Conservation (phyloP, 306 rosid species). For the Morella rubra region DNA sequence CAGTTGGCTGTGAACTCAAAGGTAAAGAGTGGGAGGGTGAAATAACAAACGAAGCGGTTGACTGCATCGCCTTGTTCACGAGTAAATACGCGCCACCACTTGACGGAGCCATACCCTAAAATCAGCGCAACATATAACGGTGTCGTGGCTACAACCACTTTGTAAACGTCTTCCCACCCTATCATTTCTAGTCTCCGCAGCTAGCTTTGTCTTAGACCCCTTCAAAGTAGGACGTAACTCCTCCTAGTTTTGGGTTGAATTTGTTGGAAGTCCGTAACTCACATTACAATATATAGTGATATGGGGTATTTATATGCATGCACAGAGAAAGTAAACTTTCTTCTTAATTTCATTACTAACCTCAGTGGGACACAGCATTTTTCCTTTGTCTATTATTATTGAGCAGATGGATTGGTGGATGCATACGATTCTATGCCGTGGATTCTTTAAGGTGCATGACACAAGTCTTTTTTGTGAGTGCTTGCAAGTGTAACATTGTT, state of each 20-base stretch:
- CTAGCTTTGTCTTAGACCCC: neutral
- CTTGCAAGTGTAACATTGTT: constrained; percentile 49
- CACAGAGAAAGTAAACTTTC: constrained; percentile 13
- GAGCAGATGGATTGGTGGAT: constrained; percentile 26
- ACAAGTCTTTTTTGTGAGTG: constrained; percentile 26
- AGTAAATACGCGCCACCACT: constrained; percentile 83
- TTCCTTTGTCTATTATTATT: constrained; percentile 6
- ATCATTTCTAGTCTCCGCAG: constrained; percentile 46
- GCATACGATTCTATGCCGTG: constrained; percentile 42
- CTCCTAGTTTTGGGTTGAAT: neutral
- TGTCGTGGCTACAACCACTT: constrained; percentile 70
- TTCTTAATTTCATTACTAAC: neutral
- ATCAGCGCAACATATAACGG: constrained; percentile 80
- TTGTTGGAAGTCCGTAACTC: constrained; percentile 4
- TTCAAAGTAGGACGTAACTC: neutral
- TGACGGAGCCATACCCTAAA: constrained; percentile 82
- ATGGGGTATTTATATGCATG: constrained; percentile 26
- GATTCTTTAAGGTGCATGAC: constrained; percentile 38
- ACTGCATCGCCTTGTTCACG: constrained; percentile 82
- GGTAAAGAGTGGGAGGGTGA: constrained; percentile 85
- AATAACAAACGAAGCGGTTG: constrained; percentile 77
- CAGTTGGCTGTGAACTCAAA: constrained; percentile 75
- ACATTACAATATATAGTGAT: neutral
- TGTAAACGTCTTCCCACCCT: constrained; percentile 80
- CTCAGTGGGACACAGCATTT: neutral